These are phyloP conservation scores for Coemansia sp. DNA, from an alignment of 371 early-diverging fungal genomes.

Conservation along the genomic window DNA sequence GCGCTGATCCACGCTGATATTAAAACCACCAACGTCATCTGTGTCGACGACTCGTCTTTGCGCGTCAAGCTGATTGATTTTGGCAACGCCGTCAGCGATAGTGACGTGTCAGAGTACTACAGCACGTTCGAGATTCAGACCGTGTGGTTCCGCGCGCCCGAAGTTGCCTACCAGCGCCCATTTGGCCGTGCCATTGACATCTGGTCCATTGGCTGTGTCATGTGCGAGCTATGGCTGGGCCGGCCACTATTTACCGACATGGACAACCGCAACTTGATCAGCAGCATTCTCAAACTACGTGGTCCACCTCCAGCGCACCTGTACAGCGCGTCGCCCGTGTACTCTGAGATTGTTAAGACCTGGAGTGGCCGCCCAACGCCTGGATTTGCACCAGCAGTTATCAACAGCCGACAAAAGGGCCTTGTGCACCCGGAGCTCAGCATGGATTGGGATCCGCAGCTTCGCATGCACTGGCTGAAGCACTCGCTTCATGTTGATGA, in stretches of 20 bases:
- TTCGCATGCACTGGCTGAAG: slow-evolving; percentile 47
- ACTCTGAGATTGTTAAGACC: slow-evolving; percentile 21
- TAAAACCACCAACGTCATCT: slow-evolving; percentile 50
- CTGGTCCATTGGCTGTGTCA: slow-evolving; percentile 52
- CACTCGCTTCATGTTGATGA: slow-evolving; percentile 44
- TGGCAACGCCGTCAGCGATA: slow-evolving; percentile 48
- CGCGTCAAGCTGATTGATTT: slow-evolving; percentile 50
- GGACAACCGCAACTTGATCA: slow-evolving; percentile 42
- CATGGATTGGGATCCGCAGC: slow-evolving; percentile 48
- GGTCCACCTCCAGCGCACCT: slow-evolving; percentile 44
- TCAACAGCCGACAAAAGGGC: slow-evolving; percentile 22
- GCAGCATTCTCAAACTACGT: slow-evolving; percentile 46
- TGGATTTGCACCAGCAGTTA: slow-evolving; percentile 39
- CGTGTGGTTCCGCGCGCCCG: slow-evolving; percentile 53
- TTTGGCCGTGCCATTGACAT: slow-evolving; percentile 52
- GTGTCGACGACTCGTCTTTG: slow-evolving; percentile 29
- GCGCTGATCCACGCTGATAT: slow-evolving; percentile 50
- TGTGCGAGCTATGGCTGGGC: slow-evolving; percentile 52
- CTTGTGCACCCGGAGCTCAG: slow-evolving; percentile 29
- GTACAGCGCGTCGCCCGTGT: slow-evolving; percentile 39
- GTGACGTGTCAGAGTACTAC: slow-evolving; percentile 46
- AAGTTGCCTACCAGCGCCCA: slow-evolving; percentile 47
- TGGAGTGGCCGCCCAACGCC: slow-evolving; percentile 38
- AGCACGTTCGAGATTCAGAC: slow-evolving; percentile 52
- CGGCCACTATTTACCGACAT: slow-evolving; percentile 47